phyloP scores from a whole-genome alignment of 345 rosid species.

The Bretschneidera sinensis region DNA sequence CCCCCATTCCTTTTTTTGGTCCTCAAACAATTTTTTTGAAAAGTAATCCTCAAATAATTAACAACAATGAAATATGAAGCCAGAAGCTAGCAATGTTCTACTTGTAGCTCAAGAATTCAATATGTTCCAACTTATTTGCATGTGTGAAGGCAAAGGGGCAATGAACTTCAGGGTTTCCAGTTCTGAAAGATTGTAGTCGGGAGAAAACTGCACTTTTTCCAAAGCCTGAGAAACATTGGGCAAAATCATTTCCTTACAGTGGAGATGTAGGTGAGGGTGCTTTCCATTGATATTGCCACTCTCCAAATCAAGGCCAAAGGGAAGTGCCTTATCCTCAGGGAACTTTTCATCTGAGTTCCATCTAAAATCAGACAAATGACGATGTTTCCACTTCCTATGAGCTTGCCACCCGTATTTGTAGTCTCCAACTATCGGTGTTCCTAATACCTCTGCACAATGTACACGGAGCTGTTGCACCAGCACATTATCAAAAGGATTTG shows the following conservation, averaged over 20 bases:
- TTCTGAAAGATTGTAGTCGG: slow-evolving; percentile 45
- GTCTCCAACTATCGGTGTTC: slow-evolving; percentile 94
- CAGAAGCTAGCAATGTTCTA: not conserved
- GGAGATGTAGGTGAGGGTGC: slow-evolving; percentile 84
- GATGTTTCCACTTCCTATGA: slow-evolving; percentile 47
- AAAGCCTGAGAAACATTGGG: slow-evolving; percentile 66
- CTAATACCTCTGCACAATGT: slow-evolving; percentile 89
- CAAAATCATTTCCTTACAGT: slow-evolving; percentile 66
- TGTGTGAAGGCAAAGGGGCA: slow-evolving; percentile 80
- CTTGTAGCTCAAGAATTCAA: slow-evolving; percentile 33
- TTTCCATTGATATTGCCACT: slow-evolving; percentile 64
- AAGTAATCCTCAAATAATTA: not conserved
- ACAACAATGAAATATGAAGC: no score
- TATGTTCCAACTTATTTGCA: slow-evolving; percentile 69
- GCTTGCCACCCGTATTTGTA: slow-evolving; percentile 89
- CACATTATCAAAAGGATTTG: slow-evolving; percentile 10
- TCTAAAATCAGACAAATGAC: slow-evolving; percentile 17
- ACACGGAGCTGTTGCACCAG: slow-evolving; percentile 69
- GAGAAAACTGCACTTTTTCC: slow-evolving; percentile 25
- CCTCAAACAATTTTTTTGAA: no score
- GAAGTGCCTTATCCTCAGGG: slow-evolving; percentile 27
- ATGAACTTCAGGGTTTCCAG: slow-evolving; percentile 47
- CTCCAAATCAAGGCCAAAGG: slow-evolving; percentile 65
- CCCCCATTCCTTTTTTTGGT: no score
- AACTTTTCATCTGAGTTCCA: slow-evolving; percentile 14